These are phyloP conservation scores for Amoebophrya sp. DNA, from an alignment of 169 alveolate species.

Conservation along the genomic window DNA sequence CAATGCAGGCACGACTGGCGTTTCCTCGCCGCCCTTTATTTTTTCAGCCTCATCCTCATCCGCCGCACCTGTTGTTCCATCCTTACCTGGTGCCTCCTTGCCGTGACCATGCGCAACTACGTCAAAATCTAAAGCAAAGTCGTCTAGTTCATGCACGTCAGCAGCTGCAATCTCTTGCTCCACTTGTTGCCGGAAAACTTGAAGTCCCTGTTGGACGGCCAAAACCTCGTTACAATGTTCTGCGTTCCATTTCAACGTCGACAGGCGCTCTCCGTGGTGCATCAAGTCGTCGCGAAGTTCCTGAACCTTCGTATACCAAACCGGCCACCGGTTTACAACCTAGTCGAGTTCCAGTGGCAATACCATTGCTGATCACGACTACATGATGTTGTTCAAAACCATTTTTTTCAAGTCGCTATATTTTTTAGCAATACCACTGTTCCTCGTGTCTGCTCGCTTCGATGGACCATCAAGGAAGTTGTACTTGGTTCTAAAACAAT, in stretches of 20 bases:
- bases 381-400: no score
- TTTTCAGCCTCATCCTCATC: neutral
- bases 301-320: neutral
- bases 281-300: neutral
- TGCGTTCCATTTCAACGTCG: conserved; percentile 13
- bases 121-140: neutral
- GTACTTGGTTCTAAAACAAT: no score
- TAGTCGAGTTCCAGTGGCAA: no score
- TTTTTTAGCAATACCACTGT: no score
- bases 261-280: neutral
- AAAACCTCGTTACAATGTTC: neutral
- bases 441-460: no score
- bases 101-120: neutral
- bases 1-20: neutral
- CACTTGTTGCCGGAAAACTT: neutral
- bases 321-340: neutral
- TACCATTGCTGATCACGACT: no score
- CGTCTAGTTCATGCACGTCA: neutral
- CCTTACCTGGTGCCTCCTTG: neutral
- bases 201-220: neutral
- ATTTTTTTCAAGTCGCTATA: no score
- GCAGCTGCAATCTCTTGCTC: neutral
- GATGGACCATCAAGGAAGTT: no score
- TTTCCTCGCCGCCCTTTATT: neutral
- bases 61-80: neutral